Evolutionary conservation across 352 stramenopile species (phyloP), one percentile per base, ranked within the genome.

Genomic region (Pythium chondricola): DNA sequence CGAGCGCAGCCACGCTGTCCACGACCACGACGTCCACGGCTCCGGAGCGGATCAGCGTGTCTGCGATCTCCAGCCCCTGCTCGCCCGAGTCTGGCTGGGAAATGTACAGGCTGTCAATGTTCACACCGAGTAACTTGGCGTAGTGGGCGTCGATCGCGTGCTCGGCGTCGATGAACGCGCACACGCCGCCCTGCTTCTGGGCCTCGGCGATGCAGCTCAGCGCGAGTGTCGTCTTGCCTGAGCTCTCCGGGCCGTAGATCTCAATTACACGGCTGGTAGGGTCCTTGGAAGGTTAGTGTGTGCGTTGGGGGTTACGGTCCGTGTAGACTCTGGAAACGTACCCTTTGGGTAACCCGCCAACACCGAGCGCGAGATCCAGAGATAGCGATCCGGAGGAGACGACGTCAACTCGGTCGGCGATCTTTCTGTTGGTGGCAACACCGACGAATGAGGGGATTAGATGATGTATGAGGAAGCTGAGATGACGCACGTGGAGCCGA

Each of bases 161-260:
- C 72, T 99, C 96, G 13, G 94, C 96, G 63, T 99, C 97, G 49
- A 99, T 98, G 67, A 99, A 99, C 1, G 95, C 95, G 26, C 92
- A 97, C 2, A 88, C 96, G 9, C 95, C 95, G 18, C 62, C 63
- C 18, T 77, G 77, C 67, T 98, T 97, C 65, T 99, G 96, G 26
- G 80, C 80, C 56, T 99, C 71, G 9, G 96, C 96, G 54, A 99
- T 96, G 44, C 89, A 97, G 58, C 98, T 97, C 33, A 99, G 70
- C 1, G 96, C 95, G 18, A 99, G 68, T 3, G 97, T 99, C 0
- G 97, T 99, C 73, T 99, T 99, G 45, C 97, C 97, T 3, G 84
- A 97, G 52, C 84, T 97, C 81, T 99, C 96, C 0, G 96, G 96
- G 6, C 97, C 96, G 61, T 99, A 99, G 63, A 99, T 98, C 74